Conservation (phyloP, 2,329 filamentous ascomycete species). For the Fusarium acutatum region DNA sequence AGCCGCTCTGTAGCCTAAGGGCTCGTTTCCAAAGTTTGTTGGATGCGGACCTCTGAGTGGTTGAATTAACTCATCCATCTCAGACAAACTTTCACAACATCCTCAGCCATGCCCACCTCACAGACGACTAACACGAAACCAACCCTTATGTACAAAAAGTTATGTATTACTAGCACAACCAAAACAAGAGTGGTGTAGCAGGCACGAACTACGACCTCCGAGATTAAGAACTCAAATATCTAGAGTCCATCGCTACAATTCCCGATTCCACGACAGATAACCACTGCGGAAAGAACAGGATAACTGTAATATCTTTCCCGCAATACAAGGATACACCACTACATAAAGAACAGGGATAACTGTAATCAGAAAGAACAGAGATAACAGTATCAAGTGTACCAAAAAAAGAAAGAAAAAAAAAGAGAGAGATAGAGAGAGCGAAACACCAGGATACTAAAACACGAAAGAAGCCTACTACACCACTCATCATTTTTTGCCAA, state of each 20-base stretch:
- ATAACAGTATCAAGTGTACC: not conserved
- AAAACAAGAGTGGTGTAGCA: not conserved
- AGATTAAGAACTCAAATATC: not conserved
- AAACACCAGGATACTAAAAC: not conserved
- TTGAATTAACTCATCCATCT: fast-evolving
- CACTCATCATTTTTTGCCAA: not conserved
- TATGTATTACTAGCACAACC: not conserved
- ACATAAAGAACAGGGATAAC: too few relatives aligned
- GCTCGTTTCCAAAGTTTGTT: not conserved
- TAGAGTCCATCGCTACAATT: not conserved
- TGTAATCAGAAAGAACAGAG: not conserved
- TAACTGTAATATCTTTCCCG: not conserved
- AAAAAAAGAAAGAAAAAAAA: too few relatives aligned
- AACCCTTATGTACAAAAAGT: not conserved
- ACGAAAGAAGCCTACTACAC: not conserved
- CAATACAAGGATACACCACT: not conserved
- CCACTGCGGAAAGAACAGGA: not conserved
- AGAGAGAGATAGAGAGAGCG: not conserved
- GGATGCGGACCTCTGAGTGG: fast-evolving
- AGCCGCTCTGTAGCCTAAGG: not conserved
- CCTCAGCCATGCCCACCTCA: not conserved
- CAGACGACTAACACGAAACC: not conserved
- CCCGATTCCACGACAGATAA: not conserved
- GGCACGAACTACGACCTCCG: not conserved
- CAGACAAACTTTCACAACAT: not conserved